Base-by-base conservation (phyloP, 2,329 filamentous ascomycete species). In the Hypomyces perniciosus region DNA sequence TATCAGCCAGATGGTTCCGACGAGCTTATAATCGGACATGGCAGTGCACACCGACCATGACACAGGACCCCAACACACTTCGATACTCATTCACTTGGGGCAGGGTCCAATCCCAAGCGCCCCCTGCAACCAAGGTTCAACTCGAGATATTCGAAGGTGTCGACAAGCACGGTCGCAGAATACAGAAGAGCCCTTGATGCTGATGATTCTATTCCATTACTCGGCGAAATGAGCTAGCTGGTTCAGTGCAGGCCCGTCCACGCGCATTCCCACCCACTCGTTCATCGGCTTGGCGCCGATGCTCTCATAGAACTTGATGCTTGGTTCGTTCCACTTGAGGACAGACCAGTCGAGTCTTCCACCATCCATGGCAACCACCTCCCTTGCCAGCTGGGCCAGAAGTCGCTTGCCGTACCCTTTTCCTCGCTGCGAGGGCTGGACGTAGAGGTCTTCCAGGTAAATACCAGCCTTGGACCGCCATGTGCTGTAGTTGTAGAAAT, bases 401-500 rank as follows among this genome's bases (percentile, higher is more conserved):
- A 97, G 68, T 60, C 76, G 73, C 68, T 85, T 87, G 37, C 91
- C 92, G 64, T 92, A 95, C 1, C 91, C 91, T 54, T 80, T 81
- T 33, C 84, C 84, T 4, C 93, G 77, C 60, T 86, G 83, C 41
- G 73, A 72, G 1, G 83, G 78, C 59, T 83, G 77, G 38, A 99
- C 89, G 62, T 85, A 96, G n/a, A 97, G 74, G 64, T 97, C 92
- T 68, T 97, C 92, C 35, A 97, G 83, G 68, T 95, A 96, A 63
- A 99, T 87, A 3, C 92, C 92, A 0, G 91, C 83, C 42, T 80
- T 81, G n/a, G 87, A 81, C 7, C 87, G 81, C 93, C 93, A 97
- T 1, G 92, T 96, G 63, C 85, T 90, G 72, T 96, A 97, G 71
- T 92, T 97, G 76, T 92, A 90, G 68, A 95, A 97, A 72, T 90